These are phyloP conservation scores for Evernia prunastri DNA, from an alignment of 495 filamentous ascomycete species.

Conservation along the genomic window DNA sequence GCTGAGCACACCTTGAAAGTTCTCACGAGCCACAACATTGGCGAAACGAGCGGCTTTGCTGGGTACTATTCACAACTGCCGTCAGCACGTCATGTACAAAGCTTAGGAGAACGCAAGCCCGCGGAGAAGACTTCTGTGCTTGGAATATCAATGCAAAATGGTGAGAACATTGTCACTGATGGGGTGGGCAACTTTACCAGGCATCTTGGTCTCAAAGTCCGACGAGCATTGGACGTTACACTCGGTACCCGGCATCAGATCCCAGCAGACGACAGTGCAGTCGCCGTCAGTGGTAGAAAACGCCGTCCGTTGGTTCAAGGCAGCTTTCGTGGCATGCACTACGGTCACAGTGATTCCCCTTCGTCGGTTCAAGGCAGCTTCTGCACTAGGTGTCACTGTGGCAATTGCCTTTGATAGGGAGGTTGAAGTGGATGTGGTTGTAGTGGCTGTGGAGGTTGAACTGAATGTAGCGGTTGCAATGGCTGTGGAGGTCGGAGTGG, in stretches of 20 bases:
- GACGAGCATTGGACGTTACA: conserved; percentile 8
- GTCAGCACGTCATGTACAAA: not conserved
- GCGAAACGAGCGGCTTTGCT: not conserved
- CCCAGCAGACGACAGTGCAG: not conserved
- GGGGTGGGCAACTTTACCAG: conserved; percentile 10
- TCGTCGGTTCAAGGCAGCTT: not conserved
- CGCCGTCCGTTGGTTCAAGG: not conserved
- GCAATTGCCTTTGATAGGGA: not conserved
- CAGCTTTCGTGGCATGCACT: not conserved
- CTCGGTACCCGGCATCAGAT: conserved; percentile 6
- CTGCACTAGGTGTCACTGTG: not conserved
- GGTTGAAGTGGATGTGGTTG: not conserved
- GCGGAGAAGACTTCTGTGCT: not conserved
- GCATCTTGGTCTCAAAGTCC: not conserved
- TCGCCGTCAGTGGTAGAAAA: not conserved
- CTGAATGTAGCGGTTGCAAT: not conserved
- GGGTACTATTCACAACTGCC: not conserved
- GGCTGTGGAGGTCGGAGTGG: not conserved
- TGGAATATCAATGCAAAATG: not conserved
- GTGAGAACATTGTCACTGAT: not conserved
- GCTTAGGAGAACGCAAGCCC: not conserved
- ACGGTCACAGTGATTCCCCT: not conserved
- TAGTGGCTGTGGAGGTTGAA: not conserved
- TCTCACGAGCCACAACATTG: conserved; percentile 6
- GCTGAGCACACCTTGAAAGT: conserved; percentile 3